Evolutionary conservation across 2,329 filamentous ascomycete species (phyloP), one percentile per base, ranked within the genome.

Genomic region (Ceratocystis destructans): DNA sequence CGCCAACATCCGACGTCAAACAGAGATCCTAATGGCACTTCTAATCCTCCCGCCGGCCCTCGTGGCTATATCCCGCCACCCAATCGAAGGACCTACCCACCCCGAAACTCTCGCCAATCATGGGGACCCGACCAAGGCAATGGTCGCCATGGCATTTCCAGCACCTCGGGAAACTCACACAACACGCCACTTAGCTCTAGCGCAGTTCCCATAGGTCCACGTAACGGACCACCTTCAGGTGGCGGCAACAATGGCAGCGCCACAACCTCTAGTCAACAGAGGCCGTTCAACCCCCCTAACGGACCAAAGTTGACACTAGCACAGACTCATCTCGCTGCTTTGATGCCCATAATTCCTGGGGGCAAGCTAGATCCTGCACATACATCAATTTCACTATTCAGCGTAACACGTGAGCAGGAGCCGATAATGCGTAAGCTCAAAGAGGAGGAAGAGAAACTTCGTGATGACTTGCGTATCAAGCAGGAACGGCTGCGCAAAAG

Each of bases 391-490:
- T 72, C 73, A 6, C 75, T 76, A 3, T 66, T 75, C 0, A 80
- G 82, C 17, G 78, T 84, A 28, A 76, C 79, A 41, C 78, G 79
- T 10, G 82, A 85, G 55, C 73, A 83, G 17, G 81, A 83, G 69
- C 72, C 77, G n/a, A 80, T 83, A 71, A 79, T 78, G 69, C 76
- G 77, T 44, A 81, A 80, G 67, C 76, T 84, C 10, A 78, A 77
- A 67, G 82, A 84, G 48, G 83, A 85, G 59, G 83, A 84, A 71
- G 82, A 84, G 72, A 79, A 79, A 69, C 70, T 83, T 45, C 77
- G 83, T 1, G 77, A 80, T 53, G 82, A 85, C 64, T 73, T 83
- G 37, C 76, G 79, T 22, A 71, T 70, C 28, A 83, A 82, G 71
- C 79, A 84, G 70, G 83, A 84, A 53, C 79, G 79, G 69, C 73